A percentile compares a stretch with the other conserved stretches of the same genome.
These are phyloP conservation scores for Acanthamoeba culbertsoni DNA, from an alignment of 208 protist species.

Conservation along the genomic window DNA sequence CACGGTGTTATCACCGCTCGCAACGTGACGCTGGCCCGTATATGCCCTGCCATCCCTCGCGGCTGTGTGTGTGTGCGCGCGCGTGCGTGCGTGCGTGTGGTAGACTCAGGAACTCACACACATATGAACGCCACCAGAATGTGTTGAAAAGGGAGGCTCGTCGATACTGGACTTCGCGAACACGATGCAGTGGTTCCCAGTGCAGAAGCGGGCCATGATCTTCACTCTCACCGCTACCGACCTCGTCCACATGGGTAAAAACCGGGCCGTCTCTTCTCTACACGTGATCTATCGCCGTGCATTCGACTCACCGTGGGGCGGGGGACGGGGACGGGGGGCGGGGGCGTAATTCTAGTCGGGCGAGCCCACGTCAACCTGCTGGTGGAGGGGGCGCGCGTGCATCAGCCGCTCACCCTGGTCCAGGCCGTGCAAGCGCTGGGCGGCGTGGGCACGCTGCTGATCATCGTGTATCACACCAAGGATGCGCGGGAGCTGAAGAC, in stretches of 20 bases:
- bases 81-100: neutral
- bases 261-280: no score
- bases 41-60: neutral
- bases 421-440: slow-evolving; percentile 24
- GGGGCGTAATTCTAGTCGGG: neutral
- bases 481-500: neutral
- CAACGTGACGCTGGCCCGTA: slow-evolving; percentile 19
- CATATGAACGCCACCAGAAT: neutral
- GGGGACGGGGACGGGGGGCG: no score
- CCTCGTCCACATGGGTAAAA: neutral
- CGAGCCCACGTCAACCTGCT: neutral
- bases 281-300: no score
- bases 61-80: neutral
- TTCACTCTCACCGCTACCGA: slow-evolving; percentile 17
- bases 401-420: slow-evolving; percentile 2
- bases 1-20: slow-evolving; percentile 31
- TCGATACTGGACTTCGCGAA: slow-evolving; percentile 38
- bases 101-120: no score
- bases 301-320: no score
- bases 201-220: neutral
- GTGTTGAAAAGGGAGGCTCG: neutral
- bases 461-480: slow-evolving; percentile 23
- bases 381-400: slow-evolving; percentile 17
- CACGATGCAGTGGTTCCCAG: slow-evolving; percentile 17
- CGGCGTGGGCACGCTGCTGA: neutral